Conservation (phyloP, 2,329 filamentous ascomycete species). For the Scedosporium aurantiacum region DNA sequence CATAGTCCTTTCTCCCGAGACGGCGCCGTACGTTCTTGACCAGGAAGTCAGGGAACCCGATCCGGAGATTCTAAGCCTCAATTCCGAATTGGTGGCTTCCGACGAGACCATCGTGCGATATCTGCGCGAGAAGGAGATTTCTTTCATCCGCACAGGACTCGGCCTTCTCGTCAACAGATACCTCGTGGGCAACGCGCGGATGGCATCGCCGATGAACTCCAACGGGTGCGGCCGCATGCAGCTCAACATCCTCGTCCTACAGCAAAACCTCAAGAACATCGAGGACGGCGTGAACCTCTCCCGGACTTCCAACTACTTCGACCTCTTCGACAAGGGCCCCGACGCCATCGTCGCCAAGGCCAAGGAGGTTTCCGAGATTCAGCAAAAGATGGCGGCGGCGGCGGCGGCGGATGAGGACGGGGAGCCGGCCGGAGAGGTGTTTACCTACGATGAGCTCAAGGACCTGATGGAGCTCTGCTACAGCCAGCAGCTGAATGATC, state of each 20-base stretch:
- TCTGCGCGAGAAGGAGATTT: constrained; percentile 58
- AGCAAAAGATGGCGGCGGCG: constrained; percentile 22
- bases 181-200: constrained; percentile 60
- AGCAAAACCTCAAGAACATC: constrained; percentile 94
- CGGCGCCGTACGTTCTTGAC: constrained; percentile 52
- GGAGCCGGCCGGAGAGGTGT: constrained; percentile 20
- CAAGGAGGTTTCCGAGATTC: constrained; percentile 30
- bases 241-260: constrained; percentile 86
- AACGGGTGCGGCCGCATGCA: constrained; percentile 75
- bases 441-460: constrained; percentile 57
- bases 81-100: constrained; percentile 73
- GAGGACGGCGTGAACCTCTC: constrained; percentile 57
- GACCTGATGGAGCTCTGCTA: constrained; percentile 55
- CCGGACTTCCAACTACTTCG: constrained; percentile 56
- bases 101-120: constrained; percentile 70
- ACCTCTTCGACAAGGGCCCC: constrained; percentile 53
- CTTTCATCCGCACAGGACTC: constrained; percentile 67
- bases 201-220: constrained; percentile 72
- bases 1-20: constrained; percentile 48
- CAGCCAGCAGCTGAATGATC: constrained; percentile 54
- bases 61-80: constrained; percentile 69
- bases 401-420: constrained; percentile 17
- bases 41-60: constrained; percentile 69
- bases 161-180: constrained; percentile 68
- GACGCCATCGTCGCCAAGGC: constrained; percentile 55